These are phyloP conservation scores for Globisporangium okanoganense DNA, from an alignment of 352 stramenopile species.

Conservation along the genomic window DNA sequence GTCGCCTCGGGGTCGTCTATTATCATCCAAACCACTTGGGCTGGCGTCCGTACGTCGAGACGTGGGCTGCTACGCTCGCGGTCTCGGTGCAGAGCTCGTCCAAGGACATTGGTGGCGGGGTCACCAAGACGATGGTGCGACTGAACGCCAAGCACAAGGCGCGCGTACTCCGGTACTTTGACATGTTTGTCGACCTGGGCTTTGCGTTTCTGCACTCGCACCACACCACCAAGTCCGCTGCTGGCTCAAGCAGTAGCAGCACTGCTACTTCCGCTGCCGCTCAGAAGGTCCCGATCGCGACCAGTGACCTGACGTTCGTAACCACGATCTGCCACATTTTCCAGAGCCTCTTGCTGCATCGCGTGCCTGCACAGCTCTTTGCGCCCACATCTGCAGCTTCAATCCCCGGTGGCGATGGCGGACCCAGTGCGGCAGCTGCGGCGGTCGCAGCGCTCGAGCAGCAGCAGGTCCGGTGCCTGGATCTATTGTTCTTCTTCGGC, in stretches of 20 bases:
- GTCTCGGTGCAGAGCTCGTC: slow-evolving; percentile 17
- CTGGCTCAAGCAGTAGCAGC: neutral
- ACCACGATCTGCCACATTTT: slow-evolving; percentile 57
- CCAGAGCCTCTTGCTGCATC: slow-evolving; percentile 40
- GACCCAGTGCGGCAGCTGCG: slow-evolving; percentile 15
- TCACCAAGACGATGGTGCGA: slow-evolving; percentile 8
- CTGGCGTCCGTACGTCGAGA: slow-evolving; percentile 60
- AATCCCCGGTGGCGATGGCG: neutral
- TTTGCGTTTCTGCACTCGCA: slow-evolving; percentile 42
- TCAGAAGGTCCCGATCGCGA: slow-evolving; percentile 34
- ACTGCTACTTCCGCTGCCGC: neutral
- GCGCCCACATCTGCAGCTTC: slow-evolving; percentile 8
- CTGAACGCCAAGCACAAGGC: slow-evolving; percentile 35
- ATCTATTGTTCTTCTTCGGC: slow-evolving; percentile 67
- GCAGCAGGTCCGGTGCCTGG: slow-evolving; percentile 49
- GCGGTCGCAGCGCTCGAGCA: slow-evolving; percentile 30
- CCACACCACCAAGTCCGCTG: neutral
- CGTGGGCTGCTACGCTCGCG: slow-evolving; percentile 47
- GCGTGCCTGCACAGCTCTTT: slow-evolving; percentile 39
- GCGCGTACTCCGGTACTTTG: slow-evolving; percentile 50
- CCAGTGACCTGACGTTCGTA: slow-evolving; percentile 50
- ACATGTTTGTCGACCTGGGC: slow-evolving; percentile 54
- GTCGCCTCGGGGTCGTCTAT: slow-evolving; percentile 89
- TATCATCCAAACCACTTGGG: slow-evolving; percentile 65
- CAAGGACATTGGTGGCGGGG: slow-evolving; percentile 9